Evolutionary conservation across 176 grass and related monocot species (phyloP), one percentile per base, ranked within the genome.

Genomic region (Stipa capillata): DNA sequence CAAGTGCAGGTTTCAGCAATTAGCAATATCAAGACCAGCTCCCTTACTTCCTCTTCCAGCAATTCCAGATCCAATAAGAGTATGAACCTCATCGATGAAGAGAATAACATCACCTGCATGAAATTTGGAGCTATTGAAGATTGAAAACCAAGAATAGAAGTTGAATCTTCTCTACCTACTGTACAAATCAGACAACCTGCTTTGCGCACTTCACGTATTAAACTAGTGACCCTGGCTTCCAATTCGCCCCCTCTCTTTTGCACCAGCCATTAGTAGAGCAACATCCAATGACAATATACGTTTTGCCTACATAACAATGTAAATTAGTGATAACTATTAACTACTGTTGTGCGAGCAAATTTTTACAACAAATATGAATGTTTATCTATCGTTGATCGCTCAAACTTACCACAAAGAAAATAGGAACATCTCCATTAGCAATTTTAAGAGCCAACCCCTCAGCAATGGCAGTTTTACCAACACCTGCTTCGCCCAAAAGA

Each of bases 401-500:
- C 53, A 68, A 75, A 77, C 77, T 70, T 83, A 92, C 90, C 83
- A 72, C 76, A 50, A 99, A 92, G 69, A 95, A 99, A 68, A 89
- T 75, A 80, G 96, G 92, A 44, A 95, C 73, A 77, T 93, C 88
- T 81, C 84, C 86, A 41, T 87, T 72, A 48, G 84, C 86, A 87
- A 95, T 91, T 71, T 85, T 87, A 67, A 95, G 90, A 84, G 96
- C 96, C 82, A 99, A 51, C 45, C 92, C 96, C 86, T 99, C 96
- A 27, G 90, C 92, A 66, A 99, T 94, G 55, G 96, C 96, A 27
- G 96, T 99, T 80, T 99, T 99, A 51, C 96, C 96, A 72, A 99
- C 92, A 76, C 96, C 96, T 51, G 96, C 88, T 87, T 99, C 92
- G n/a, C 96, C 96, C 82, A 99, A 86, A 81, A 99, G 96, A 88